These are phyloP conservation scores for Rosa rugosa DNA, from an alignment of 306 rosid genomes.

Conservation along the genomic window DNA sequence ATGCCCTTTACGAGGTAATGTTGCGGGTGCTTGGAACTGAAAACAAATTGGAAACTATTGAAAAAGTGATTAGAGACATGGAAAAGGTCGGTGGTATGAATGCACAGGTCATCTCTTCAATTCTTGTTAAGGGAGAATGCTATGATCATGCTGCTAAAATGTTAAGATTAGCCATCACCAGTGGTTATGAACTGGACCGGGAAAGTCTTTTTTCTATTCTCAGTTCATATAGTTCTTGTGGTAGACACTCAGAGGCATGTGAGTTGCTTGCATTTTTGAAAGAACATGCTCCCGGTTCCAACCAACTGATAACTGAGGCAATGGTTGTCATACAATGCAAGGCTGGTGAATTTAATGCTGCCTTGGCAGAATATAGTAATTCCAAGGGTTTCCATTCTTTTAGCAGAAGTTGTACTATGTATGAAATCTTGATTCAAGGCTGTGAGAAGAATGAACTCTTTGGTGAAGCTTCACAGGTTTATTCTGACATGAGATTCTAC, in stretches of 20 bases:
- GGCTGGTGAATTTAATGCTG: slow-evolving; percentile 67
- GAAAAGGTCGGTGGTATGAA: slow-evolving; percentile 62
- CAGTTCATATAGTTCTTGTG: slow-evolving; percentile 74
- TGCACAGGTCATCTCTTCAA: slow-evolving; percentile 68
- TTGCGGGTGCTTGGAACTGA: slow-evolving; percentile 62
- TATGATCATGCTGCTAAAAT: slow-evolving; percentile 72
- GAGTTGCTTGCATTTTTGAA: slow-evolving; percentile 80
- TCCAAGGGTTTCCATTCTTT: slow-evolving; percentile 54
- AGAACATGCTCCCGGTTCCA: slow-evolving; percentile 54
- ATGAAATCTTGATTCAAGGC: slow-evolving; percentile 71
- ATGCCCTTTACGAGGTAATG: slow-evolving; percentile 63
- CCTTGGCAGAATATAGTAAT: slow-evolving; percentile 66
- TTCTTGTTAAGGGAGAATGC: slow-evolving; percentile 82
- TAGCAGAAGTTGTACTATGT: slow-evolving; percentile 58
- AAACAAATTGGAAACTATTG: slow-evolving; percentile 57
- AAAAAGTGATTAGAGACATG: slow-evolving; percentile 67
- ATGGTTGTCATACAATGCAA: slow-evolving; percentile 73
- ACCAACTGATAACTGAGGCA: slow-evolving; percentile 74
- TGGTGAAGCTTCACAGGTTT: slow-evolving; percentile 70
- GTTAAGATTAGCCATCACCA: slow-evolving; percentile 68
- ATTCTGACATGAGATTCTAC: slow-evolving; percentile 81
- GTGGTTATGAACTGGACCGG: slow-evolving; percentile 67
- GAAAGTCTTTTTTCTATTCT: slow-evolving; percentile 69
- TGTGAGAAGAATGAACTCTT: slow-evolving; percentile 66
- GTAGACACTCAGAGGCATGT: slow-evolving; percentile 79